Base-by-base conservation (phyloP, 306 rosid species). In the Corylus heterophylla region DNA sequence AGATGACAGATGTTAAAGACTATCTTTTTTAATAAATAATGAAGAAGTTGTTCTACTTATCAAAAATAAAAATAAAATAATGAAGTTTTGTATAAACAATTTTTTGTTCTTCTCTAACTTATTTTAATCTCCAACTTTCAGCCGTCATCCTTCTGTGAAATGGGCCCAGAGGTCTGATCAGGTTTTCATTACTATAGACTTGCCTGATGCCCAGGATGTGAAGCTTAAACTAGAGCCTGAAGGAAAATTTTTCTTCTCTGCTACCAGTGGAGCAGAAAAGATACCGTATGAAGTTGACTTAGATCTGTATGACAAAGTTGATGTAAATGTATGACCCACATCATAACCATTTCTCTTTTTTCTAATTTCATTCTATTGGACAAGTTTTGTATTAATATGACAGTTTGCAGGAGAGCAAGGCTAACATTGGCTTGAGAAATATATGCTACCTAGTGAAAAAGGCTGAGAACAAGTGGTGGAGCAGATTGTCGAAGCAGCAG, bases 101-200 rank as follows among this genome's bases (percentile, higher is more conserved):
- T 10, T 25, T 55, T 37, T 10, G 13, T 55, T 37, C 2, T 13
- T 1, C 10, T 42, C 50, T 67, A 39, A 67, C 51, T 18, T 18
- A 25, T 67, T 39, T 39, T 11, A 18, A 67, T 58, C 37, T 63
- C 48, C 31, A 31, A 44, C 37, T 67, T 81, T 44, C 76, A 92
- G 97, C 83, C 90, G 95, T 35, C 95, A 90, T 79, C 97, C 97
- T 27, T 47, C 66, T n/a, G 86, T 89, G 83, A 87, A 83, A 79
- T 92, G 97, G 95, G 97, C 95, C 56, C 93, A 92, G 83, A 88
- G 93, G 74, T 75, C 85, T 49, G 93, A 90, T 58, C 83, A 77
- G 37, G 62, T 90, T 31, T 85, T 74, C 83, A 74, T 92, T 67
- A 92, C 95, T 72, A 66, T 92, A 54, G 90, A 87, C 64, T 70